A percentile compares a stretch with the other conserved stretches of the same genome.
phyloP scores from a whole-genome alignment of 306 rosid genomes.

The Ormosia semicastrata region DNA sequence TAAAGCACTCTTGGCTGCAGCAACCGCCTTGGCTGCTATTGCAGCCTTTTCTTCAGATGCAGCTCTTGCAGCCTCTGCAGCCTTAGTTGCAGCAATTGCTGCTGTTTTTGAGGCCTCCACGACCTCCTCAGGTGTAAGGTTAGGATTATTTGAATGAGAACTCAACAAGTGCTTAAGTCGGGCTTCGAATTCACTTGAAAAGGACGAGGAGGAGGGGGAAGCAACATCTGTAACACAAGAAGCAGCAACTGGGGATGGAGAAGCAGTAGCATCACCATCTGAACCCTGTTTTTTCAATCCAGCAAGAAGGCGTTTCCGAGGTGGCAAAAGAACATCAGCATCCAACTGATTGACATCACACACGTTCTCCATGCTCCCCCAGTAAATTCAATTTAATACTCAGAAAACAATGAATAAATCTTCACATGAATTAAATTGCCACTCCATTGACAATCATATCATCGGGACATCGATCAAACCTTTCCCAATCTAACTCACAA shows the following conservation, averaged over 20 bases:
- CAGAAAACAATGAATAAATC: conserved; percentile 37
- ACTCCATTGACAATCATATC: conserved; percentile 34
- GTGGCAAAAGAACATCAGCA: conserved; percentile 91
- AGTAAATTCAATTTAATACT: conserved; percentile 30
- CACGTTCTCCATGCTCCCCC: conserved; percentile 72
- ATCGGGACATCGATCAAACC: conserved; percentile 20
- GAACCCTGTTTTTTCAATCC: conserved; percentile 87
- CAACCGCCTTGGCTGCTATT: conserved; percentile 80
- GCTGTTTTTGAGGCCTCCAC: conserved; percentile 66
- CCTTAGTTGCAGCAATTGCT: conserved; percentile 66
- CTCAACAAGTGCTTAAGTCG: conserved; percentile 68
- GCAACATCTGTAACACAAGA: conserved; percentile 53
- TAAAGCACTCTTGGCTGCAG: conserved; percentile 85
- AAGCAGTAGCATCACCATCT: conserved; percentile 53
- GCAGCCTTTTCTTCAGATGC: conserved; percentile 83
- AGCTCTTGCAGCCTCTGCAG: conserved; percentile 78
- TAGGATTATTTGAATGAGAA: conserved; percentile 57
- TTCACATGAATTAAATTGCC: conserved; percentile 29
- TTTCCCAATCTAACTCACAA: conserved; percentile 2
- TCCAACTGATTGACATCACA: conserved; percentile 80
- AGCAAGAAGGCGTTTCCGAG: conserved; percentile 93
- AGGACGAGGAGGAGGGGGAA: conserved; percentile 44
- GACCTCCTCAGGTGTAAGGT: conserved; percentile 69
- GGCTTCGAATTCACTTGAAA: conserved; percentile 58
- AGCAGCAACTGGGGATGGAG: conserved; percentile 58